Base-by-base conservation (phyloP, 352 stramenopile species). In the Phytophthora hybrid region DNA sequence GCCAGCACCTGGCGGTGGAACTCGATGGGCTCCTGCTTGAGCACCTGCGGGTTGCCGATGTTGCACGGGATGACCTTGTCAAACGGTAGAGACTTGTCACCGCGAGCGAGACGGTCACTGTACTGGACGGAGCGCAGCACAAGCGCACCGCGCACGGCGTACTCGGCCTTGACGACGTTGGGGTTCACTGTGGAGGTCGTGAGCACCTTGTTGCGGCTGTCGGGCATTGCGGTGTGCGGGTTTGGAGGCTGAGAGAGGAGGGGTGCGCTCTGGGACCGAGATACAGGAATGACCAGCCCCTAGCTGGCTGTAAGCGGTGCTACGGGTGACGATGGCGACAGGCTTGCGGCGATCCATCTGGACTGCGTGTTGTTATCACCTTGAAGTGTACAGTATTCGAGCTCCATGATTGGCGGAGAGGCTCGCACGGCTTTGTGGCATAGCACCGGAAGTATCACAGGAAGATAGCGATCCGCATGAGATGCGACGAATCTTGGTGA, bases 1-100 rank as follows among this genome's bases (percentile, higher is more conserved):
- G 94, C 90, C 49, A 98, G 79, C 55, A 99, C 95, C 77, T 99
- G 87, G 31, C 96, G 88, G 66, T 96, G 84, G 80, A 98, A 99
- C 59, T 97, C 97, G 58, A 99, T 93, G 7, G 96, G 94, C 83
- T 95, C 76, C 81, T 99, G 97, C 66, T 97, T 92, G 32, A 99
- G 91, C 31, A 97, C 94, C 58, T 98, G 97, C 47, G 97, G 97
- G 85, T 99, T 99, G 63, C 97, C 97, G 74, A 99, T 98, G 85
- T 99, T 99, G 83, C 95, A 99, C 74, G 96, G 97, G 68, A 99
- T 97, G 75, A 99, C 97, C 69, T 97, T 90, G 46, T 53, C 46
- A 18, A 53, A 53, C n/a, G 46, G n/a, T 18, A 53, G 87, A 18
- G 75, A 81, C 62, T 71, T 86, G 71, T 94, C 80, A 21, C 85